Conservation (phyloP, 2,329 filamentous ascomycete genomes). For the Stagonosporopsis tanaceti region DNA sequence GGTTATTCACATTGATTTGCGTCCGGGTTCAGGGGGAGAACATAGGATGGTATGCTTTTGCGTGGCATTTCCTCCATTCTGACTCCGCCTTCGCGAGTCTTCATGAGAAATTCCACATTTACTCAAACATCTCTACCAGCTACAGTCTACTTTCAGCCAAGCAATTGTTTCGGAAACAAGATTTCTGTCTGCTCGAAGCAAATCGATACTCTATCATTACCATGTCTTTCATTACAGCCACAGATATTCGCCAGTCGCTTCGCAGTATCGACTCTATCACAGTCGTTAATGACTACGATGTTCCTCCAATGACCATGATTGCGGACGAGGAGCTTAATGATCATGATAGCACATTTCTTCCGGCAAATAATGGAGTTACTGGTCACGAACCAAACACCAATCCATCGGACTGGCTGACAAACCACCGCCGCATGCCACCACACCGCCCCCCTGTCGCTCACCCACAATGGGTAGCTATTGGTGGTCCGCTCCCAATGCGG, state of each 20-base stretch:
- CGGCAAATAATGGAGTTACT: background rate
- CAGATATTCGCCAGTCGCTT: background rate
- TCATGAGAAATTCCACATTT: too few species aligned
- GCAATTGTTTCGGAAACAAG: too few species aligned
- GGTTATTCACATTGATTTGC: background rate
- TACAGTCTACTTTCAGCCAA: too few species aligned
- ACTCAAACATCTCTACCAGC: too few species aligned
- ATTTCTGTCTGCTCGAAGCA: too few species aligned
- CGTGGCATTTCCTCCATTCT: too few species aligned
- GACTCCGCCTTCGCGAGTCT: too few species aligned
- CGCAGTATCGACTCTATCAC: background rate
- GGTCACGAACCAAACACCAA: background rate
- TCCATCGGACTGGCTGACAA: background rate
- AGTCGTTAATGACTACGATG: background rate
- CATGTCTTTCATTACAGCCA: background rate
- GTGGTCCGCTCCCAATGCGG: background rate
- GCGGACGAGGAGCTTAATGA: background rate
- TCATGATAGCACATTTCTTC: background rate
- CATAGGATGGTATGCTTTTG: too few species aligned
- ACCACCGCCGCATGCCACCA: background rate
- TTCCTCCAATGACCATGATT: background rate
- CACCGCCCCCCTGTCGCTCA: background rate
- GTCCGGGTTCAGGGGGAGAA: too few species aligned
- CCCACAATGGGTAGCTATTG: background rate
- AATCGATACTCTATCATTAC: too few species aligned